Conservation (phyloP, 2,329 filamentous ascomycete species). For the Cordyceps fumosorosea region DNA sequence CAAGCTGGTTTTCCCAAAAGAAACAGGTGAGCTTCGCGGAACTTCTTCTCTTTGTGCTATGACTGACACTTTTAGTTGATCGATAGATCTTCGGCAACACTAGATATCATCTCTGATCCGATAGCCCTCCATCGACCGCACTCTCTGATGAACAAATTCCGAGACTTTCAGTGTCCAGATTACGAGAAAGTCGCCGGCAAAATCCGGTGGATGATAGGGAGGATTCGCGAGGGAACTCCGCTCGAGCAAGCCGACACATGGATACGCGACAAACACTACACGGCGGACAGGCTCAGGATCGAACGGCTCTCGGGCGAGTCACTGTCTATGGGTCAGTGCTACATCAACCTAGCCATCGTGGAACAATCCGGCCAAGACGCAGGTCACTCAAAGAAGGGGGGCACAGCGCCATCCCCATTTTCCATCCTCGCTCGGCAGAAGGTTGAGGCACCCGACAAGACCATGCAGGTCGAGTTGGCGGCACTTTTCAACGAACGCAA, state of each 20-base stretch:
- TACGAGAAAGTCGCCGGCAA: slow-evolving; percentile 17
- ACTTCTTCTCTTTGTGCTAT: too few relatives aligned
- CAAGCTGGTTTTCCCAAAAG: slow-evolving; percentile 9
- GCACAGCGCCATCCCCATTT: too few relatives aligned
- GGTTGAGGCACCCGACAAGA: neutral
- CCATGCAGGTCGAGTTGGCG: neutral
- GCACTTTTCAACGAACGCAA: neutral
- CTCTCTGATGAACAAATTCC: slow-evolving; percentile 24
- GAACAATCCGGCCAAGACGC: slow-evolving; percentile 17
- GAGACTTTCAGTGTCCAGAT: slow-evolving; percentile 12
- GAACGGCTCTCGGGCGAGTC: slow-evolving; percentile 28
- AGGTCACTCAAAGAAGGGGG: too few relatives aligned
- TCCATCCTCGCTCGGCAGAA: neutral
- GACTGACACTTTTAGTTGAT: slow-evolving; percentile 19
- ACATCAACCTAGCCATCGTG: slow-evolving; percentile 34
- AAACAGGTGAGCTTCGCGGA: neutral
- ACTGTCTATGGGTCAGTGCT: slow-evolving; percentile 30
- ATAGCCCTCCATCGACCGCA: slow-evolving; percentile 20
- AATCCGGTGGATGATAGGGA: slow-evolving; percentile 6
- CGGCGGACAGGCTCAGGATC: slow-evolving; percentile 22
- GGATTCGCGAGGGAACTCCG: neutral
- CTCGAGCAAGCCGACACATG: slow-evolving; percentile 16
- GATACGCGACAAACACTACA: slow-evolving; percentile 22
- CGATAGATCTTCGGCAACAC: slow-evolving; percentile 17
- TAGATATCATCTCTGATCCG: slow-evolving; percentile 20